Base-by-base conservation (phyloP, 2,329 filamentous ascomycete genomes). In the Incumbomyces delicatus region DNA sequence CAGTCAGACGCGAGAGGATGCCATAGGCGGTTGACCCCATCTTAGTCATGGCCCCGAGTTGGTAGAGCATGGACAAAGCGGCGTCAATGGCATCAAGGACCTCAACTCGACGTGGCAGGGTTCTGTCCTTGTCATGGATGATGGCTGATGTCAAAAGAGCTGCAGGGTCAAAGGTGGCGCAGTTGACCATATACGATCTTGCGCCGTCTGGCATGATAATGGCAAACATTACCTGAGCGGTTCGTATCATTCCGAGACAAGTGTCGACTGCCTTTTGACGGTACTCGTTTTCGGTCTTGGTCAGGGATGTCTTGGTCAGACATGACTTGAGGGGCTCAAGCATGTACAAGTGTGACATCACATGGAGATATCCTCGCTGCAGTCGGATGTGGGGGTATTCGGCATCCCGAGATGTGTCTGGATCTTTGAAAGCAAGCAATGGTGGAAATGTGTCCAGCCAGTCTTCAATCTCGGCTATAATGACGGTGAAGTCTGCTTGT, bases 101-200 rank as follows among this genome's bases (percentile, higher is more conserved):
- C 13, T 69, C 63, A 1, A 66, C 60, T 11, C 68, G 67, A 11
- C 62, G 63, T 3, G 66, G 65, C 2, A 75, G 59, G 11, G 57
- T 61, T 14, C 57, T 53, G 27, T 69, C 61, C n/a, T 60, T 56
- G 48, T 77, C 74, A 49, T 76, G 73, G 3, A 75, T 64, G 6
- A 77, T 60, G 2, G 72, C 68, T 0, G 73, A 75, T 59, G 71
- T 75, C 3, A 76, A 56, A 14, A 73, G 61, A 0, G 73, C 70
- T 1, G 72, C 66, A 0, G 70, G 73, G 50, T 77, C 72, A 39
- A 77, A 77, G 29, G 75, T 67, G 36, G 64, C 63, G 47, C 75
- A 76, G 0, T 72, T 60, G 5, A 72, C 66, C 43, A 72, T 66
- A 51, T 75, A 70, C 35, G 73, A 74, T 31, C 71, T 73, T 5